Evolutionary conservation across 768 basidiomycete genomes (phyloP).

Genomic region (Boletus subparvulus): DNA sequence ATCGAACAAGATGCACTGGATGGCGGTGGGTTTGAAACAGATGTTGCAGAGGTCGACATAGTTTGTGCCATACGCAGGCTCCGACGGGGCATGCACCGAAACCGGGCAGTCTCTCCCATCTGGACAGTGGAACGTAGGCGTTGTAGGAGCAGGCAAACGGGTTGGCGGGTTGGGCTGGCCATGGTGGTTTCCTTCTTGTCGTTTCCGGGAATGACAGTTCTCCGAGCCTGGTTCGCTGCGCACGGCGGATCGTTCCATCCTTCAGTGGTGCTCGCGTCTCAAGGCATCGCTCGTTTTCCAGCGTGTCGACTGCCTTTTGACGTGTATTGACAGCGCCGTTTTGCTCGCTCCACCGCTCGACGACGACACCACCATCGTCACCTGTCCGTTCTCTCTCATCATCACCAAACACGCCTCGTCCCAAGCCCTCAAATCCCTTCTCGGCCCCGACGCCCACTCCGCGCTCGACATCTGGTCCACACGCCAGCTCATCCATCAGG

Average conservation of each 20-base stretch:
- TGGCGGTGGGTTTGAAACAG: constrained; percentile 55
- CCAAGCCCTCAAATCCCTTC: constrained; percentile 41
- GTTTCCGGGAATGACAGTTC: too few relatives aligned
- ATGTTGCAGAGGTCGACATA: constrained; percentile 58
- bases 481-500: constrained; percentile 68
- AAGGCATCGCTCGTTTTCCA: constrained; percentile 42
- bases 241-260: constrained; percentile 55
- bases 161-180: too few relatives aligned
- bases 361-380: constrained; percentile 54
- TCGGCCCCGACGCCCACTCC: constrained; percentile 27
- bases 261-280: constrained; percentile 35
- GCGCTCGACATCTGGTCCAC: constrained; percentile 49
- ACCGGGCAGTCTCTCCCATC: too few relatives aligned
- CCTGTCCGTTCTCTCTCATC: constrained; percentile 65
- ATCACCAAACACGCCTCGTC: constrained; percentile 56
- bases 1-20: constrained; percentile 70
- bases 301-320: constrained; percentile 3
- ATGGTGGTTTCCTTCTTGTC: too few relatives aligned
- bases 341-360: constrained; percentile 51
- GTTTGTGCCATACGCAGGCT: too few relatives aligned
- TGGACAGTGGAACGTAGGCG: too few relatives aligned
- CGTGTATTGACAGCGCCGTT: constrained; percentile 32
- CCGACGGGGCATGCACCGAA: too few relatives aligned
- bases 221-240: constrained; percentile 55
- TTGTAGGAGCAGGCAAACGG: too few relatives aligned